A percentile compares a stretch with the other conserved stretches of the same genome.
These are phyloP conservation scores for Lotmaria passim DNA, from an alignment of 208 protist genomes.

Conservation along the genomic window DNA sequence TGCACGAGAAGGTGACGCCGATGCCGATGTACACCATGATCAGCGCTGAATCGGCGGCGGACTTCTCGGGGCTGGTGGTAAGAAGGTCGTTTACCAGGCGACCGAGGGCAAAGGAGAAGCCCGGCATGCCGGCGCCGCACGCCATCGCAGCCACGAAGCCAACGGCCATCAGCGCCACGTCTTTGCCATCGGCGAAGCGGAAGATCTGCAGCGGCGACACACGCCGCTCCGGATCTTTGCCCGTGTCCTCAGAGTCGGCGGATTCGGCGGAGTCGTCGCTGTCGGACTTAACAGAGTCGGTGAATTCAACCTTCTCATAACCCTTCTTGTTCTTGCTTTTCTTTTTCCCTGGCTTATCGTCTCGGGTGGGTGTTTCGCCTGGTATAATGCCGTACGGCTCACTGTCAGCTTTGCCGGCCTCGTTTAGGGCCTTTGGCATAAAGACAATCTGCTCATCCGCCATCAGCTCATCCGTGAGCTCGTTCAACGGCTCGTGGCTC, in stretches of 20 bases:
- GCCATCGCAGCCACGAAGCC: slow-evolving; percentile 56
- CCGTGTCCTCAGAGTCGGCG: not conserved
- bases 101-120: slow-evolving; percentile 85
- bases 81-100: slow-evolving; percentile 65
- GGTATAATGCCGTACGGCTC: not conserved
- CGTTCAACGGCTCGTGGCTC: not conserved
- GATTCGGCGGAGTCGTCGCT: not conserved
- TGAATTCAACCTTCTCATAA: not conserved
- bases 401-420: not conserved
- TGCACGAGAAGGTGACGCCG: slow-evolving; percentile 42
- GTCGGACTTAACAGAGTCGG: not conserved
- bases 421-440: not conserved
- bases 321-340: not conserved
- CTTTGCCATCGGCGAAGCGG: slow-evolving; percentile 58
- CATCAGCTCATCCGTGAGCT: no score
- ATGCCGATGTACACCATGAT: slow-evolving; percentile 79
- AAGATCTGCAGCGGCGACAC: slow-evolving; percentile 70
- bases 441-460: not conserved
- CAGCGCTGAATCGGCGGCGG: slow-evolving; percentile 50
- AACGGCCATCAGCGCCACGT: slow-evolving; percentile 74
- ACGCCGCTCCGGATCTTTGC: slow-evolving; percentile 9
- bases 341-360: not conserved
- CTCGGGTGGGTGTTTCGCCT: not conserved
- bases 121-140: slow-evolving; percentile 68
- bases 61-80: slow-evolving; percentile 30